These are phyloP conservation scores for Pontederia paniculata DNA, from an alignment of 176 grass and related monocot genomes.

Conservation along the genomic window DNA sequence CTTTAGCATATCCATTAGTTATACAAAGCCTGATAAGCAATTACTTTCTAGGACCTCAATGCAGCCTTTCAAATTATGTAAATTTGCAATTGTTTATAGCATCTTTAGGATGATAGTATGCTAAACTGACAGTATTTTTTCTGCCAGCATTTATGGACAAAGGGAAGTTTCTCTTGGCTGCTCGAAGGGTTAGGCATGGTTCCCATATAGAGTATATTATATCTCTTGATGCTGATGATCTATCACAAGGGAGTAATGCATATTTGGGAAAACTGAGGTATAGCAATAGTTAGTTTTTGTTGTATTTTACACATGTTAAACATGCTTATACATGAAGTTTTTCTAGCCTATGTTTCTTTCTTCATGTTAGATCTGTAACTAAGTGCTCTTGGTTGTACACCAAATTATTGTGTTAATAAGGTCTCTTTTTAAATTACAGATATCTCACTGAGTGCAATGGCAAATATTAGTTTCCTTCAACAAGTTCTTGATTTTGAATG, in stretches of 20 bases:
- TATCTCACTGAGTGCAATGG: no score
- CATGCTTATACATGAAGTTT: background rate
- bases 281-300: background rate
- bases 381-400: no score
- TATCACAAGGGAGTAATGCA: slow-evolving; percentile 20
- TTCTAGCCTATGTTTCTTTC: background rate
- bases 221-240: slow-evolving; percentile 21
- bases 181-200: slow-evolving; percentile 16
- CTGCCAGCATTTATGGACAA: slow-evolving; percentile 17
- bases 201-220: slow-evolving; percentile 18
- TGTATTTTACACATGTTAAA: background rate
- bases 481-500: no score
- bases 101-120: no score
- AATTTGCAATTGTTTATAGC: no score
- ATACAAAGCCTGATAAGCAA: no score
- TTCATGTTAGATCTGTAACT: background rate
- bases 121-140: background rate
- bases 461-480: no score
- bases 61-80: no score
- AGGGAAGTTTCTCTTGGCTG: slow-evolving; percentile 17
- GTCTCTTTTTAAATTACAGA: no score
- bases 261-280: slow-evolving; percentile 21
- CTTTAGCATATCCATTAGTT: no score
- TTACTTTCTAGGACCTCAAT: no score
- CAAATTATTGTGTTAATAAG: no score